Base-by-base conservation (phyloP, 2,329 filamentous ascomycete species). In the Sarocladium strictum region DNA sequence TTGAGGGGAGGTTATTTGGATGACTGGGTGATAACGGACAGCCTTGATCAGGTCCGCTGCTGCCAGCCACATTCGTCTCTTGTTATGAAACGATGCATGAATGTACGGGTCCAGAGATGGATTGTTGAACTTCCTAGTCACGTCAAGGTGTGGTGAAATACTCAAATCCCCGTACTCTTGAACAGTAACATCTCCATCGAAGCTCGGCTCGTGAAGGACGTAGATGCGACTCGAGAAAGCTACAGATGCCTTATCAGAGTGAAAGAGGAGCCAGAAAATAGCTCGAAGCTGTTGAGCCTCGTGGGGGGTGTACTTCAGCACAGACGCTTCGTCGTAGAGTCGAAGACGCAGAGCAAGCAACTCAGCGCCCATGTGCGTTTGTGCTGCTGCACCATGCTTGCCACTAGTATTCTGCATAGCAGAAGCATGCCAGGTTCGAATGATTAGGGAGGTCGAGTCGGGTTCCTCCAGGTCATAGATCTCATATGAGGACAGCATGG, bases 391-490 rank as follows among this genome's bases (percentile, higher is more conserved):
- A n/a, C 53, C 41, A 38, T 53, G 33, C 29, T 41, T 40, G 12
- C 56, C 56, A n/a, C 53, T 57, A 7, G 35, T 33, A 47, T 57
- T 55, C 23, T 57, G 56, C 29, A 55, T 49, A 21, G 54, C 56
- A 2, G 52, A 52, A 21, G 56, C 53, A 47, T 55, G 53, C 56
- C 49, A 55, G 12, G 47, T 47, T 5, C 56, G 47, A n/a, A 54
- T 47, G 19, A 40, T 40, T 17, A 55, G 47, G 21, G 53, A 55
- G 3, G 53, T 55, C 12, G 49, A 55, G 17, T 55, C 53, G 11
- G 56, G 56, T 11, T 47, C 5, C 41, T 57, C 53, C n/a, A 57
- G 35, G 32, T 57, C 56, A 19, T 50, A 37, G 21, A 53, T 51
- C 21, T 55, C 50, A 47, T 57, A 57, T 11, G 49, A 40, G 3